Evolutionary conservation across 2,329 filamentous ascomycete genomes (phyloP), one percentile per base, ranked within the genome.

Genomic region (Aotearoamyces nothofagi): DNA sequence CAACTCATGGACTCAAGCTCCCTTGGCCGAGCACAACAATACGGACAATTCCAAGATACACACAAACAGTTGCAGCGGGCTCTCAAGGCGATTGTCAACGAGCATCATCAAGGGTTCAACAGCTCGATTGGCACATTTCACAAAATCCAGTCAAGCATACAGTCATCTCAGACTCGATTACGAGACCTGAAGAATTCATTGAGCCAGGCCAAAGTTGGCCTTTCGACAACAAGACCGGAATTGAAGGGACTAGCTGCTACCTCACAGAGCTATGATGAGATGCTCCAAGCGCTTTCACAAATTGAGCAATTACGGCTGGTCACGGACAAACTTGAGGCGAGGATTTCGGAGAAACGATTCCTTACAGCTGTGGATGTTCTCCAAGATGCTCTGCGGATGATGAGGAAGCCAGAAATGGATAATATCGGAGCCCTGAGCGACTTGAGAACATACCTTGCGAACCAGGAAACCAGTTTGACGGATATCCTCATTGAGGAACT

Each of bases 81-180:
- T 7, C 63, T 98, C 33, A 94, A 93, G 54, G 74, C 76, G 17
- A 93, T 98, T 43, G 90, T 98, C 15, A 93, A 98, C 52, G 87
- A 98, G 57, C 87, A 98, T 49, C 87, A 98, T 49, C 90, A 98
- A 53, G 92, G 90, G 26, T 98, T 98, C 66, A 98, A 96, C 57
- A 93, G 83, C 53, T 94, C 87, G 28, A 96, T 98, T 38, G 90
- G 87, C 52, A 96, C 87, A 12, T 98, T 96, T 49, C 92, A 98
- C 61, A 94, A 92, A 55, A 98, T 98, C 36, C 90, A 98, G 53
- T 73, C 76, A 29, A 93, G 83, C 54, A 90, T 98, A 39, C 80
- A 87, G 44, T 64, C 71, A 28, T 93, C 84, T 10, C 90, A 98
- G 54, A 75, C 75, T 45, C 74, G 83, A 35, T 82, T 98, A 30